These are phyloP conservation scores for Fusarium poae DNA, from an alignment of 2,329 filamentous ascomycete species.

Conservation along the genomic window DNA sequence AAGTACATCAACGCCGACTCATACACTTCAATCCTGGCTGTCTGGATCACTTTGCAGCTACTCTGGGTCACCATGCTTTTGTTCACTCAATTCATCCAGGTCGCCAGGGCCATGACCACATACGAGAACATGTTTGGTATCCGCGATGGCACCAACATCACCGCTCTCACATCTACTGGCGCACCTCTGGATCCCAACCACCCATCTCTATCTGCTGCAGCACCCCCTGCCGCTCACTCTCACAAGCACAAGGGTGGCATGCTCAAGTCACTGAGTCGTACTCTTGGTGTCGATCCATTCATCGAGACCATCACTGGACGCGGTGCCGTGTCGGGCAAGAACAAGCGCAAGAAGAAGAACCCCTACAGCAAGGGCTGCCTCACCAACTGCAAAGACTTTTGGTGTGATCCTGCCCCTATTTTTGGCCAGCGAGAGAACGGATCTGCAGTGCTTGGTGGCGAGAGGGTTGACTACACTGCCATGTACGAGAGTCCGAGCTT, in stretches of 20 bases:
- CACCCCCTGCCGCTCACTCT: constrained; percentile 59
- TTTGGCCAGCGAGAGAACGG: constrained; percentile 82
- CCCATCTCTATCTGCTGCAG: constrained; percentile 69
- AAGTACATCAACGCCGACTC: constrained; percentile 82
- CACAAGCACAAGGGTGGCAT: constrained; percentile 73
- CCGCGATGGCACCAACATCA: constrained; percentile 70
- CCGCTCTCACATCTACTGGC: constrained; percentile 82
- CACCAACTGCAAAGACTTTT: constrained; percentile 96
- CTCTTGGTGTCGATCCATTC: constrained; percentile 93
- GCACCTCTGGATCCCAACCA: constrained; percentile 77
- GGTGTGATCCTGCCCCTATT: constrained; percentile 88
- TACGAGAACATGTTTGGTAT: constrained; percentile 96
- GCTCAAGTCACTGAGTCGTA: constrained; percentile 82
- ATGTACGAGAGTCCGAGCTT: constrained; percentile 87
- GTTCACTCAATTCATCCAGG: constrained; percentile 92
- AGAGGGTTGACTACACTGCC: constrained; percentile 84
- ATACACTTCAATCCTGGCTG: constrained; percentile 82
- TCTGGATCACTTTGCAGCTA: constrained; percentile 87
- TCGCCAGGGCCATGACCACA: constrained; percentile 92
- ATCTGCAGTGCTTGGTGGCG: constrained; percentile 80
- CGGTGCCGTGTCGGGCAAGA: constrained; percentile 71
- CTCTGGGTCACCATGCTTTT: constrained; percentile 98
- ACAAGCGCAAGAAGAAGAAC: constrained; percentile 74
- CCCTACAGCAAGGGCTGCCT: constrained; percentile 86
- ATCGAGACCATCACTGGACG: constrained; percentile 91